phyloP scores from a whole-genome alignment of 495 filamentous ascomycete genomes.

The Amphirosellinia nigrospora region DNA sequence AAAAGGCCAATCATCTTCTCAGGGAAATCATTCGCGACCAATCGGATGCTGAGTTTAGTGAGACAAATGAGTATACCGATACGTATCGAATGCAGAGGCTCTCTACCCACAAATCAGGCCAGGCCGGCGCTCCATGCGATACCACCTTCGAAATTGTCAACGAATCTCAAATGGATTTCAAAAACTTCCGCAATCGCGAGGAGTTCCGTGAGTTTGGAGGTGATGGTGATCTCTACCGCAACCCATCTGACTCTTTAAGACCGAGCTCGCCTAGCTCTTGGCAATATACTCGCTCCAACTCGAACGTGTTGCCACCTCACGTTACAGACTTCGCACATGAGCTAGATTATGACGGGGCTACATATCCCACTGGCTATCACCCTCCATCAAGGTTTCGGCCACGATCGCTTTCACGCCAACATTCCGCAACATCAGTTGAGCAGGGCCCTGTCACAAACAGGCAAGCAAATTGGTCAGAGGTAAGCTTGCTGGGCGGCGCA shows the following conservation, averaged over 20 bases:
- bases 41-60: constrained; percentile 54
- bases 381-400: constrained; percentile 14
- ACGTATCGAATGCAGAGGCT: constrained; percentile 66
- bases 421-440: constrained; percentile 6
- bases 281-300: constrained; percentile 12
- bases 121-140: constrained; percentile 62
- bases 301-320: background rate
- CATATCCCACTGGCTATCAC: constrained; percentile 27
- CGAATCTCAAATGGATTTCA: constrained; percentile 77
- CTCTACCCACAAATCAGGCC: constrained; percentile 61
- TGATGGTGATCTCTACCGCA: constrained; percentile 67
- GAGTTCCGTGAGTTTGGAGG: constrained; percentile 79
- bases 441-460: background rate
- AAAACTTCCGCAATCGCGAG: constrained; percentile 73
- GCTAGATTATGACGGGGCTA: constrained; percentile 12
- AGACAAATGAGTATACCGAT: constrained; percentile 53
- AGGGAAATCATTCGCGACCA: constrained; percentile 71
- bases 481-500: constrained; percentile 5
- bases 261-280: constrained; percentile 57
- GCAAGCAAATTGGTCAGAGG: constrained; percentile 12
- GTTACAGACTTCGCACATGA: background rate
- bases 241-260: constrained; percentile 61
- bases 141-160: constrained; percentile 72
- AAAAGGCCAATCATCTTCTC: constrained; percentile 71
- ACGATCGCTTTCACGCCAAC: background rate